These are phyloP conservation scores for Furcasterigmium furcatum DNA, from an alignment of 2,329 filamentous ascomycete species.

Conservation along the genomic window DNA sequence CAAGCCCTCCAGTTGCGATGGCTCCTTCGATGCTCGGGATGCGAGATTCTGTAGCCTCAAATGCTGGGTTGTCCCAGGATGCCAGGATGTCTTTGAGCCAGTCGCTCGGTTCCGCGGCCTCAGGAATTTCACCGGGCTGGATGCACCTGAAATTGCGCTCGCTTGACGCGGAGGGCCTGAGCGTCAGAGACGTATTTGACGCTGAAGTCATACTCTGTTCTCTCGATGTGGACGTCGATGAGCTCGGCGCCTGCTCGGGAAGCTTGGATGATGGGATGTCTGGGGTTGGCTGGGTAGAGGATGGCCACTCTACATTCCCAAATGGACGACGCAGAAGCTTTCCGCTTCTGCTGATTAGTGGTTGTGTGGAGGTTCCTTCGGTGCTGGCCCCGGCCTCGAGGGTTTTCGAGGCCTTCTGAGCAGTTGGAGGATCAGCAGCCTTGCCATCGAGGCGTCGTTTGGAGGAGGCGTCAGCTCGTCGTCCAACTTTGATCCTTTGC, in stretches of 20 bases:
- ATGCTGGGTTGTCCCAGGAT: constrained; percentile 75
- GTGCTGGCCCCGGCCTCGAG: no score
- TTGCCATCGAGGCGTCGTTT: background rate
- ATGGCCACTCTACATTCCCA: background rate
- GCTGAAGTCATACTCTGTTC: no score
- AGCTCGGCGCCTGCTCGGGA: no score
- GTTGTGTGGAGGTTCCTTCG: background rate
- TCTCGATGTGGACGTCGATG: no score
- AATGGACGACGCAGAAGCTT: constrained; percentile 11
- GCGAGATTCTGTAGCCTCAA: constrained; percentile 43
- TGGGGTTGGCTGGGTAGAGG: no score
- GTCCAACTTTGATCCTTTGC: constrained; percentile 30
- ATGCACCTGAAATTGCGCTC: background rate
- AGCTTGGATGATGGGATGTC: no score
- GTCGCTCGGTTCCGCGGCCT: constrained; percentile 19
- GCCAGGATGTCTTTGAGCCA: constrained; percentile 62
- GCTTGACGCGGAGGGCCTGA: no score
- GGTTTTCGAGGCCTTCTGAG: no score
- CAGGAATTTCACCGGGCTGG: background rate
- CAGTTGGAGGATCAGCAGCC: no score
- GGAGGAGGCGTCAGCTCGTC: constrained; percentile 1
- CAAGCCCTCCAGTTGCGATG: background rate
- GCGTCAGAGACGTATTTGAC: no score
- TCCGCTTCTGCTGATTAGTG: constrained; percentile 4
- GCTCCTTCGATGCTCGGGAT: constrained; percentile 38